phyloP scores from a whole-genome alignment of 768 basidiomycete species.

The Phanerochaete carnosa region DNA sequence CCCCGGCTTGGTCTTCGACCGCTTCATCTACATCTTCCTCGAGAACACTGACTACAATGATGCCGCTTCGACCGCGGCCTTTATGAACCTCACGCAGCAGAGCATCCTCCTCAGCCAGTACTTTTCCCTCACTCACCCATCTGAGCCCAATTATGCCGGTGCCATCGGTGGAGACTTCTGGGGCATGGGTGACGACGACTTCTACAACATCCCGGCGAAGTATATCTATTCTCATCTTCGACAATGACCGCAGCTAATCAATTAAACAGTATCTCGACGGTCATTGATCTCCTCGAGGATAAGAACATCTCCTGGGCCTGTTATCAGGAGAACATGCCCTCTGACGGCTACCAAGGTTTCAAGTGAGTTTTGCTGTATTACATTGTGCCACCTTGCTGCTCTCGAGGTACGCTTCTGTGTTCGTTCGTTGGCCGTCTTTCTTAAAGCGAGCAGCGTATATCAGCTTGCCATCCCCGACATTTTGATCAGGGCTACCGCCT shows the following conservation, averaged over 20 bases:
- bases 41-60: slow-evolving; percentile 55
- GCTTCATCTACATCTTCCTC: slow-evolving; percentile 56
- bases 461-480: too few relatives aligned
- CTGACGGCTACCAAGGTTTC: slow-evolving; percentile 42
- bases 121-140: slow-evolving; percentile 53
- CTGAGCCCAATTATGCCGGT: slow-evolving; percentile 59
- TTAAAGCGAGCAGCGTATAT: too few relatives aligned
- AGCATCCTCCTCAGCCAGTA: slow-evolving; percentile 44
- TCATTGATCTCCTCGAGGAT: slow-evolving; percentile 58
- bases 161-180: slow-evolving; percentile 51
- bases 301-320: slow-evolving; percentile 57
- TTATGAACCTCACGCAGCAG: slow-evolving; percentile 40
- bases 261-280: slow-evolving; percentile 44
- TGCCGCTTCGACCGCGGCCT: slow-evolving; percentile 24
- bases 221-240: background rate
- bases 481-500: too few relatives aligned
- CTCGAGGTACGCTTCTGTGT: too few relatives aligned
- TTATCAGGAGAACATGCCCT: slow-evolving; percentile 60
- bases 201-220: slow-evolving; percentile 25
- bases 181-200: slow-evolving; percentile 42
- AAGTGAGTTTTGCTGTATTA: slow-evolving; percentile 25
- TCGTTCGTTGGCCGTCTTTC: slow-evolving; percentile 14
- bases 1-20: slow-evolving; percentile 40
- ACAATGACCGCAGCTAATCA: background rate
- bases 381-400: background rate